Percentiles rank a stretch among this genome's conserved stretches.
These are phyloP conservation scores for Hydnomerulius pinastri DNA, from an alignment of 768 basidiomycete genomes.

Conservation along the genomic window DNA sequence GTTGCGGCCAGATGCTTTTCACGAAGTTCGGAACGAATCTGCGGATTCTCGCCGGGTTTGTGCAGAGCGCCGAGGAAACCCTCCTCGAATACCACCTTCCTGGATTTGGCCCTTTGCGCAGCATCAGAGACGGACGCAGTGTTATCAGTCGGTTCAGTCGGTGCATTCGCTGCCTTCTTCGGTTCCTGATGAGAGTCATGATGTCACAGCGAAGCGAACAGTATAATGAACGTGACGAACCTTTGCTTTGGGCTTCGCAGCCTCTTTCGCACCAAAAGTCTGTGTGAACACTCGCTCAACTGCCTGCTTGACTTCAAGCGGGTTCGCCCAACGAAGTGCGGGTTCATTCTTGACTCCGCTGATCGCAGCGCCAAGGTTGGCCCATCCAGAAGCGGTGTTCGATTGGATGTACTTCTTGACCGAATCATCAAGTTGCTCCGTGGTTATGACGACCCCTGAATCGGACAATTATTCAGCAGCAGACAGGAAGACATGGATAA, in stretches of 20 bases:
- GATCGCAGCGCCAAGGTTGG: conserved; percentile 66
- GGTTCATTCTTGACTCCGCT: conserved; percentile 61
- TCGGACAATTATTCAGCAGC: conserved; percentile 4
- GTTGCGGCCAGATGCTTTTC: conserved; percentile 82
- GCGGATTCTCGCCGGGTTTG: conserved; percentile 91
- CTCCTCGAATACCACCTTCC: conserved; percentile 82
- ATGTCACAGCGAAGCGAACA: not conserved
- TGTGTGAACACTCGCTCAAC: conserved; percentile 70
- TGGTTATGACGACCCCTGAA: conserved; percentile 77
- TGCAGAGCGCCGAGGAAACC: conserved; percentile 93
- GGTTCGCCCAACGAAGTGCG: conserved; percentile 77
- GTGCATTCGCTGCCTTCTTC: conserved; percentile 43
- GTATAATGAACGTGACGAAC: conserved; percentile 34
- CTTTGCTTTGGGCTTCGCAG: conserved; percentile 66
- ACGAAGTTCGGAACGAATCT: conserved; percentile 74
- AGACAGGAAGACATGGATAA: not conserved
- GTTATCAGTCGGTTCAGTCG: conserved; percentile 11
- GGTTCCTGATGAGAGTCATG: conserved; percentile 39
- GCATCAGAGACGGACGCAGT: conserved; percentile 37
- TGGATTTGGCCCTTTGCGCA: conserved; percentile 37
- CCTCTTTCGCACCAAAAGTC: conserved; percentile 73
- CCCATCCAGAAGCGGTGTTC: conserved; percentile 69
- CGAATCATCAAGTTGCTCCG: conserved; percentile 57
- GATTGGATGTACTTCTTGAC: conserved; percentile 60
- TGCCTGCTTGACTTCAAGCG: conserved; percentile 81